phyloP scores from a whole-genome alignment of 306 rosid genomes.

The Luffa aegyptiaca region DNA sequence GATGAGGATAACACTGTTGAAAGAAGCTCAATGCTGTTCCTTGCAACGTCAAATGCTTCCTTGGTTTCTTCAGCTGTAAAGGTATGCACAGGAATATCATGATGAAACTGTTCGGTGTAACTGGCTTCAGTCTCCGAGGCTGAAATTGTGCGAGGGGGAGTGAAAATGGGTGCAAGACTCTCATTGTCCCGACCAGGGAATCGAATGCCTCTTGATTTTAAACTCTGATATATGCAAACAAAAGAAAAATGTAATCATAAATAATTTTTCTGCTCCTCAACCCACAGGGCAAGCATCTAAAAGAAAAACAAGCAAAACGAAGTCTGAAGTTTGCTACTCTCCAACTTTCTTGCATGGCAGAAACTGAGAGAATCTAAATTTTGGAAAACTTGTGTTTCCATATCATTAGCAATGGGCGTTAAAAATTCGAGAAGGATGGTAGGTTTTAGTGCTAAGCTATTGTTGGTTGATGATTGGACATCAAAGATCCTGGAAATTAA shows the following conservation, averaged over 20 bases:
- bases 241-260: conserved; percentile 8
- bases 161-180: conserved; percentile 91
- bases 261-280: background rate
- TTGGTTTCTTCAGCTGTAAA: conserved; percentile 69
- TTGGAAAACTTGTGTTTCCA: background rate
- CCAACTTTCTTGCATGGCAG: background rate
- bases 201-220: conserved; percentile 81
- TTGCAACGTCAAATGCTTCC: conserved; percentile 94
- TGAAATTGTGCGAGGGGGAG: conserved; percentile 65
- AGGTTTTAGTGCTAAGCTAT: background rate
- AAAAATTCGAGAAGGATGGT: background rate
- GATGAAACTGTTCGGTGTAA: conserved; percentile 39
- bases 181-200: conserved; percentile 97
- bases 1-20: conserved; percentile 82
- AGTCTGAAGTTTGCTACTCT: background rate
- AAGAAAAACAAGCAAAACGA: background rate
- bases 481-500: background rate
- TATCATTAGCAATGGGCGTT: background rate
- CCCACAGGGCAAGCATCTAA: background rate
- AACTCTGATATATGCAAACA: conserved; percentile 47
- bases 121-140: conserved; percentile 40
- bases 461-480: background rate
- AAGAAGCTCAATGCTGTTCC: conserved; percentile 91
- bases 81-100: conserved; percentile 40
- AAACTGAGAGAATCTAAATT: background rate